Evolutionary conservation across 768 basidiomycete species (phyloP), one percentile per base, ranked within the genome.

Genomic region (Exsudoporus frostii): DNA sequence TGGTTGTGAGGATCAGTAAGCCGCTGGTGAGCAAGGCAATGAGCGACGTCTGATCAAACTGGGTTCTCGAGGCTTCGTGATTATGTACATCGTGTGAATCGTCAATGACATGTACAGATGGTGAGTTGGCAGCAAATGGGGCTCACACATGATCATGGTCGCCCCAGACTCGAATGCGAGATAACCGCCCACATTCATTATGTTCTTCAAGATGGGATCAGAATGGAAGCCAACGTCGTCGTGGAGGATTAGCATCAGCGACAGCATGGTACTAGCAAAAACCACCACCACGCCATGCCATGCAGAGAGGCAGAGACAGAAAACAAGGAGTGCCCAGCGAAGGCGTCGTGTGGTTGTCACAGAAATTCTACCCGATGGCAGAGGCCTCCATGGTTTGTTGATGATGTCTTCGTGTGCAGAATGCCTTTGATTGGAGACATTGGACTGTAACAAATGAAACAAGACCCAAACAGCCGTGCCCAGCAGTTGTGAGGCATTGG

Each of bases 341-440:
- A 74, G 55, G 4, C 53, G 33, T 3, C 51, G 38, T 7, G 71
- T 64, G 2, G 58, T 41, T 4, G 30, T 4, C 11, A 59, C 30
- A 4, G 68, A 56, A 13, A 76, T 63, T 9, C 71, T 65, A 9
- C 68, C 61, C 0, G 75, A 57, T 6, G 76, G 74, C 4, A 76
- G 44, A 3, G 76, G 75, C 7, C 75, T 56, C 67, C 68, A 71
- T 13, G 71, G 65, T 53, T 68, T 70, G 56, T 74, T 75, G 3
- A 55, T 36, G 7, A 58, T 56, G 50, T 74, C 74, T 49, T 75
- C 74, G 14, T 64, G 47, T 0, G 52, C 48, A 2, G 52, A 58
- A 7, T 60, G 42, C 13, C 51, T 54, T 33, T 74, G 74, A 50
- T 74, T 72, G 11, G 73, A 70, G 37, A 71, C 59, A 30, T 65